These are phyloP conservation scores for Sphagnum magellanicum DNA, from an alignment of 228 moss, liverwort and hornwort genomes.

Conservation along the genomic window DNA sequence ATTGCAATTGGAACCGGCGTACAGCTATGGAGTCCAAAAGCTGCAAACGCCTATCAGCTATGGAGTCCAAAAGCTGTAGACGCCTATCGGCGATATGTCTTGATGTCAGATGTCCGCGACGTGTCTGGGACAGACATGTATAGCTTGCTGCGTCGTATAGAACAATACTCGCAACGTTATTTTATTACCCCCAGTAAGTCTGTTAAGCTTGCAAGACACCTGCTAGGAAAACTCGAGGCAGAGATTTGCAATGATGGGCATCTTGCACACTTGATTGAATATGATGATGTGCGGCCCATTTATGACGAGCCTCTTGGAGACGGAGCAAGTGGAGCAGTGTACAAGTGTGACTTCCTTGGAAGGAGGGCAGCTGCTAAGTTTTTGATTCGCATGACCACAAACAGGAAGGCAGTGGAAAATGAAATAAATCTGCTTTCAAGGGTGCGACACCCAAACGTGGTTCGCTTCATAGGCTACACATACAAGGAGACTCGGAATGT, in stretches of 20 bases:
- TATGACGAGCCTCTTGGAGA: conserved; percentile 6
- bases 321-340: conserved; percentile 27
- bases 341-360: conserved; percentile 45
- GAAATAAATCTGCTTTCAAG: conserved; percentile 19
- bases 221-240: too few relatives aligned
- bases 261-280: too few relatives aligned
- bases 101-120: conserved; percentile 36
- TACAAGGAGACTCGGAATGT: conserved; percentile 16
- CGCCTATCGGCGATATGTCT: conserved; percentile 28
- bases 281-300: too few relatives aligned
- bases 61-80: conserved; percentile 35
- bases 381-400: conserved; percentile 15
- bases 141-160: too few relatives aligned
- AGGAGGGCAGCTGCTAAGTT: conserved; percentile 25
- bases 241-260: too few relatives aligned
- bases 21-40: too few relatives aligned
- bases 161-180: too few relatives aligned
- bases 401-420: conserved; percentile 21
- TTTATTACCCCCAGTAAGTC: too few relatives aligned
- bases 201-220: too few relatives aligned
- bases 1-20: conserved; percentile 32
- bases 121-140: conserved; percentile 12
- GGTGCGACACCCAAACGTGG: conserved; percentile 30
- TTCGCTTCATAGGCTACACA: conserved; percentile 39
- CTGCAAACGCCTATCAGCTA: conserved; percentile 22